A percentile compares a stretch with the other conserved stretches of the same genome.
phyloP scores from a whole-genome alignment of 331 rosid genomes.

The Rhamnella rubrinervis region DNA sequence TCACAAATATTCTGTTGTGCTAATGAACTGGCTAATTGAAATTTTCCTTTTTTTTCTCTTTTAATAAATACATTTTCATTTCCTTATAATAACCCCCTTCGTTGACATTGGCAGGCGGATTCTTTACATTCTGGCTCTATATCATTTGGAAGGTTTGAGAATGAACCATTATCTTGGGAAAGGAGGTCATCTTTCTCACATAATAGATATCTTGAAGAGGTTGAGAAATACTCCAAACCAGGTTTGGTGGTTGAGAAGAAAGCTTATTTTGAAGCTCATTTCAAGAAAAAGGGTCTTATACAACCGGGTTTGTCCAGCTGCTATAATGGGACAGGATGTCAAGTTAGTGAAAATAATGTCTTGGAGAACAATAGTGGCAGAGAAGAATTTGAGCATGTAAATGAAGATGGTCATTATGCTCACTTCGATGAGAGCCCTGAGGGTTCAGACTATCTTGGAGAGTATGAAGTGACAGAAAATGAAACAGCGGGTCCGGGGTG shows the following conservation, averaged over 20 bases:
- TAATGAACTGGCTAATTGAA: not conserved
- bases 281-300: constrained; percentile 60
- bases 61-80: not conserved
- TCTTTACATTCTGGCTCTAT: constrained; percentile 74
- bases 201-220: constrained; percentile 76
- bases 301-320: constrained; percentile 33
- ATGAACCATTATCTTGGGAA: constrained; percentile 72
- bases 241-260: constrained; percentile 71
- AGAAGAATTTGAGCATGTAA: constrained; percentile 44
- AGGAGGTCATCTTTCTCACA: constrained; percentile 74
- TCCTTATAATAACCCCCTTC: constrained; percentile 11
- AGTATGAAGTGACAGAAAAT: constrained; percentile 27
- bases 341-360: constrained; percentile 35
- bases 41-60: not conserved
- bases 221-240: constrained; percentile 68
- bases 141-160: constrained; percentile 84
- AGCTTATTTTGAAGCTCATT: constrained; percentile 78
- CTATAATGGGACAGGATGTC: constrained; percentile 21
- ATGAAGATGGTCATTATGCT: constrained; percentile 29
- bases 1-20: too few species aligned
- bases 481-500: constrained; percentile 30
- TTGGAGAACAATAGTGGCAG: constrained; percentile 32
- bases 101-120: constrained; percentile 52
- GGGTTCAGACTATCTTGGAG: constrained; percentile 43
- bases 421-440: constrained; percentile 43